These are phyloP conservation scores for Ceratocystis variospora DNA, from an alignment of 2,329 filamentous ascomycete genomes.

Conservation along the genomic window DNA sequence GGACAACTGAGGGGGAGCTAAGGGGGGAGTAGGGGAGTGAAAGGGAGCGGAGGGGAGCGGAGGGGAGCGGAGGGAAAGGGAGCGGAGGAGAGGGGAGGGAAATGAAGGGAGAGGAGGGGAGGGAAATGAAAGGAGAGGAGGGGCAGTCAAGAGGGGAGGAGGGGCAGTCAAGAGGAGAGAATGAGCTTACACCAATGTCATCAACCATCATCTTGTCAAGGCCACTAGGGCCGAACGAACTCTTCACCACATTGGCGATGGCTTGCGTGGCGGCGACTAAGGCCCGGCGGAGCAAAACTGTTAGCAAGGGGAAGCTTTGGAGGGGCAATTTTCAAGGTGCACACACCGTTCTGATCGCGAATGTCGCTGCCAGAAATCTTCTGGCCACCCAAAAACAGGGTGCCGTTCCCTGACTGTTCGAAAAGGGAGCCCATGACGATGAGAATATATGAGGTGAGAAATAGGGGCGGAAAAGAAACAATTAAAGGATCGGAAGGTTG, in stretches of 20 bases:
- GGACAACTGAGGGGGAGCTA: slow-evolving; percentile 4
- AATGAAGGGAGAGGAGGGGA: too few species aligned
- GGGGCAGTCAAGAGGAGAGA: neutral
- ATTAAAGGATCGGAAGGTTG: slow-evolving; percentile 8
- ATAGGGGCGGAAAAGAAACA: slow-evolving; percentile 6
- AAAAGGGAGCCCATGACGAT: slow-evolving; percentile 79
- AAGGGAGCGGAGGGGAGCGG: neutral
- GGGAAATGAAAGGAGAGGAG: neutral
- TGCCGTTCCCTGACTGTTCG: slow-evolving; percentile 87
- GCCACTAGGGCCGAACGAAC: slow-evolving; percentile 91
- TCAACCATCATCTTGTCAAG: slow-evolving; percentile 99
- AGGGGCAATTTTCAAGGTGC: slow-evolving; percentile 21
- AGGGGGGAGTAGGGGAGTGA: neutral
- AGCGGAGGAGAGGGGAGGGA: too few species aligned
- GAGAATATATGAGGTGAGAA: slow-evolving; percentile 16
- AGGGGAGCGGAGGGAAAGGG: neutral
- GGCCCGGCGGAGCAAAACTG: slow-evolving; percentile 3
- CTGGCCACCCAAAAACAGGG: slow-evolving; percentile 87
- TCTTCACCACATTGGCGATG: slow-evolving; percentile 97
- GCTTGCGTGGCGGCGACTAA: slow-evolving; percentile 85
- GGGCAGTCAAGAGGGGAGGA: neutral
- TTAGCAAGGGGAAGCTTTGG: slow-evolving; percentile 13
- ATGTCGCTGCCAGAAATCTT: slow-evolving; percentile 97
- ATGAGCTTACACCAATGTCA: slow-evolving; percentile 68
- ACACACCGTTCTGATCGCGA: slow-evolving; percentile 81